Percentiles rank a stretch among this genome's conserved stretches.
Conservation (phyloP, 1,139 yeast genomes). For the Saccharomyces hybrid region DNA sequence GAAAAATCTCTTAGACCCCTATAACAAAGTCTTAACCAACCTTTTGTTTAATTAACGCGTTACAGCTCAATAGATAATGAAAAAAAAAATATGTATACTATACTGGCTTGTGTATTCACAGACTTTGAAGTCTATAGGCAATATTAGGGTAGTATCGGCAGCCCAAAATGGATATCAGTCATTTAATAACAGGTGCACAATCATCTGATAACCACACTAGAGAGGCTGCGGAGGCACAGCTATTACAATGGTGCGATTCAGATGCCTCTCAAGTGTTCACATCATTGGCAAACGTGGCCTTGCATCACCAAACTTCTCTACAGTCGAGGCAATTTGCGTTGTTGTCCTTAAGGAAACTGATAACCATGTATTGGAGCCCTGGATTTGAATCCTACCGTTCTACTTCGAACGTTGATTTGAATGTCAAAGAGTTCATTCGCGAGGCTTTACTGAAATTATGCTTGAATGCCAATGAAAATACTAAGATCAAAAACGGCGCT, state of each 20-base stretch:
- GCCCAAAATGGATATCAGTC: constrained; percentile 11
- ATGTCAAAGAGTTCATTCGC: constrained; percentile 40
- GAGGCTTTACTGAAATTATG: constrained; percentile 45
- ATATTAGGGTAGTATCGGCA: not conserved
- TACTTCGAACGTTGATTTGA: constrained; percentile 47
- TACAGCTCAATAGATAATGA: not conserved
- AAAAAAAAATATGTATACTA: not conserved
- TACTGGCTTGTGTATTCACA: not conserved
- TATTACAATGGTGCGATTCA: constrained; percentile 23
- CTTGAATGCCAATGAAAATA: constrained; percentile 39
- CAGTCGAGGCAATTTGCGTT: constrained; percentile 56
- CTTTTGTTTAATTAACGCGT: not conserved
- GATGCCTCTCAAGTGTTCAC: constrained; percentile 31
- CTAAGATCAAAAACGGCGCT: constrained; percentile 61
- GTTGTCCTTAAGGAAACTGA: constrained; percentile 58
- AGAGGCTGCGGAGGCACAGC: constrained; percentile 29
- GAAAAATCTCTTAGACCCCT: not conserved
- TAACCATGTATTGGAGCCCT: constrained; percentile 76
- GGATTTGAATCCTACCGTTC: constrained; percentile 75
- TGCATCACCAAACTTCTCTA: constrained; percentile 9
- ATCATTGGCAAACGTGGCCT: constrained; percentile 27
- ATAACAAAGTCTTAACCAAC: not conserved
- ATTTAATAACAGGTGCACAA: constrained; percentile 24
- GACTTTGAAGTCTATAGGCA: not conserved
- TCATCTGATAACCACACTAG: constrained; percentile 31